Conservation (phyloP, 176 grass and related monocot species). For the Rhynchospora tenuis region DNA sequence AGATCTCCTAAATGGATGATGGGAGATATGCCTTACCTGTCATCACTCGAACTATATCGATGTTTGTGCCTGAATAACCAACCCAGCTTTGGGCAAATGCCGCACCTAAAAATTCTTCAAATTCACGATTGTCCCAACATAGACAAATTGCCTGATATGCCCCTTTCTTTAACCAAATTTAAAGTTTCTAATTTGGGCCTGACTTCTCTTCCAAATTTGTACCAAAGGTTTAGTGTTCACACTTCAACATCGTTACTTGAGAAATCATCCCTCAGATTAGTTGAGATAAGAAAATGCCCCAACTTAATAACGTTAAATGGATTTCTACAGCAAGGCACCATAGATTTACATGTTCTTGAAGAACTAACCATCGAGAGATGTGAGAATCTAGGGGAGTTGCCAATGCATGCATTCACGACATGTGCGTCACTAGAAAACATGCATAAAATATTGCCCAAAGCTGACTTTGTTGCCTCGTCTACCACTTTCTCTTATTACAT, state of each 20-base stretch:
- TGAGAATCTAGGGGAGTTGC: neutral
- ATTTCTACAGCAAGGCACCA: conserved; percentile 16
- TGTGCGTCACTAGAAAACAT: conserved; percentile 10
- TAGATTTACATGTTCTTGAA: neutral
- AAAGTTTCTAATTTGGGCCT: neutral
- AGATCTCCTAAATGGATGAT: conserved; percentile 31
- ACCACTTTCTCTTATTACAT: neutral
- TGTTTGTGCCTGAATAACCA: conserved; percentile 6
- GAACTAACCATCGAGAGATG: neutral
- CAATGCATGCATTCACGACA: neutral
- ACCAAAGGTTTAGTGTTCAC: neutral
- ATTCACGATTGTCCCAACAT: conserved; percentile 17
- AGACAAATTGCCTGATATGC: conserved; percentile 23
- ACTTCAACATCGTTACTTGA: too few species aligned
- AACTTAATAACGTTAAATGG: neutral
- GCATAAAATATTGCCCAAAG: neutral
- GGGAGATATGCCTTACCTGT: neutral
- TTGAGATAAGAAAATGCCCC: neutral
- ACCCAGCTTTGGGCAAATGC: conserved; percentile 20
- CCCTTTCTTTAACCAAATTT: conserved; percentile 21
- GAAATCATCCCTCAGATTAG: neutral
- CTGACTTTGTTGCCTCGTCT: neutral
- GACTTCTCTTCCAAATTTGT: conserved; percentile 14
- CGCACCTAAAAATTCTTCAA: conserved; percentile 8
- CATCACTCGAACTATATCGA: conserved; percentile 8